Evolutionary conservation across 805 yeast species (phyloP), one percentile per base, ranked within the genome.

Genomic region (Metschnikowia cerradonensis): DNA sequence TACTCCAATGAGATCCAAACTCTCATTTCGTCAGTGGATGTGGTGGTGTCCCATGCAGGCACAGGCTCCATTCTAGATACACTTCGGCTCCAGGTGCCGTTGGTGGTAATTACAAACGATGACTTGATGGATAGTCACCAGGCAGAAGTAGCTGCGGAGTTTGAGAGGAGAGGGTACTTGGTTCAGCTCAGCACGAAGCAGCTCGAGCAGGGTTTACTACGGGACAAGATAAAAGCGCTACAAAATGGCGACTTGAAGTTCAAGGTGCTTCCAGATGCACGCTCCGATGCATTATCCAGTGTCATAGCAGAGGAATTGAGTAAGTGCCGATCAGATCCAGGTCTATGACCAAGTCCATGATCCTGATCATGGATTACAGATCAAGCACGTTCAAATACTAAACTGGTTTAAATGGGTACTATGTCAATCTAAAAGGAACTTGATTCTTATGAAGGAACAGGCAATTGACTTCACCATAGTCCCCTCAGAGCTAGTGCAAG

Each of bases 61-160:
- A 89, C 98, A 0, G 99, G 99, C 2, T 88, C 97, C 0, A 87
- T 92, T 6, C 66, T 94, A 26, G 99, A 92, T 60, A 77, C 88
- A 0, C 66, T 90, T 35, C 73, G 94, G 20, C 61, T 61, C 30
- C 48, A 67, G 1, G 84, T 81, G 61, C 80, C 78, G 22, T 68
- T 90, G 50, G 70, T 91, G 0, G 90, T 87, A 6, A 85, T 90
- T 30, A 79, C 83, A 7, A 92, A 92, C 64, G 76, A 78, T 10
- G 58, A 65, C 4, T 75, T 94, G n/a, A 87, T 89, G 61, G 59
- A 58, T 38, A 40, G 46, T 38, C 61, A 58, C 38, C 61, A 58
- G 48, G 52, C 49, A 14, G 60, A 58, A 48, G 53, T 56, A 5
- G 61, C 60, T 3, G 41, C 40, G 6, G 52, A 49, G 17, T 57